phyloP scores from a whole-genome alignment of 2,329 filamentous ascomycete species.

The Aspergillus fischeri region DNA sequence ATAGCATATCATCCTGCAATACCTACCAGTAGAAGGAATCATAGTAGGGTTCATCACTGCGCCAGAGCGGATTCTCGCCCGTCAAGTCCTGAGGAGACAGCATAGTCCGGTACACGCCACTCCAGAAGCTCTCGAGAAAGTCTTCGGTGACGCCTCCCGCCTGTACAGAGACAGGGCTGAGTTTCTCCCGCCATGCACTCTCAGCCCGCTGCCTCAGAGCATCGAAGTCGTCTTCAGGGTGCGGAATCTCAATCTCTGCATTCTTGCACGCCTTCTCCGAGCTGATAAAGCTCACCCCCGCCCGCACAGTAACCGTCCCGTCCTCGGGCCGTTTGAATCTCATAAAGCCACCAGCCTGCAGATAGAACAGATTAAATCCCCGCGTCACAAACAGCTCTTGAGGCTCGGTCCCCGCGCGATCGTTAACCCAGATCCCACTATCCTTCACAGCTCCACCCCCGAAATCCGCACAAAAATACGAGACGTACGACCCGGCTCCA shows the following conservation, averaged over 20 bases:
- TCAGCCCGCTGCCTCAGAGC: neutral
- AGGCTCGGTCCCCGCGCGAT: constrained; percentile 47
- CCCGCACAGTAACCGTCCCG: constrained; percentile 55
- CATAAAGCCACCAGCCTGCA: constrained; percentile 47
- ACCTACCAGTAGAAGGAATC: constrained; percentile 67
- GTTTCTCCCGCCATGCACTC: neutral
- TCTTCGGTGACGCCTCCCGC: neutral
- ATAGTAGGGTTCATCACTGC: constrained; percentile 63
- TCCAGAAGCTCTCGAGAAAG: constrained; percentile 58
- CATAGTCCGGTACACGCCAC: constrained; percentile 66
- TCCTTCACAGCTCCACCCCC: constrained; percentile 52
- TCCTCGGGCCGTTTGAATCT: constrained; percentile 50
- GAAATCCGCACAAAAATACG: constrained; percentile 65
- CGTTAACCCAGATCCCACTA: constrained; percentile 59
- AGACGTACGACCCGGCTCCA: constrained; percentile 54
- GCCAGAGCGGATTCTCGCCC: constrained; percentile 66
- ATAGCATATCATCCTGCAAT: neutral
- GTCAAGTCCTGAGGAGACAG: constrained; percentile 70
- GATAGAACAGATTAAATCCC: constrained; percentile 49
- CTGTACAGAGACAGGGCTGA: neutral
- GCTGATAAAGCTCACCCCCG: constrained; percentile 57
- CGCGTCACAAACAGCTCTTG: constrained; percentile 11
- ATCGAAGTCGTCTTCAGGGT: constrained; percentile 44
- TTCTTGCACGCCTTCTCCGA: constrained; percentile 47
- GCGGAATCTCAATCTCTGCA: constrained; percentile 61